phyloP scores from a whole-genome alignment of 2,329 filamentous ascomycete genomes.

The Cyanodermella asteris region DNA sequence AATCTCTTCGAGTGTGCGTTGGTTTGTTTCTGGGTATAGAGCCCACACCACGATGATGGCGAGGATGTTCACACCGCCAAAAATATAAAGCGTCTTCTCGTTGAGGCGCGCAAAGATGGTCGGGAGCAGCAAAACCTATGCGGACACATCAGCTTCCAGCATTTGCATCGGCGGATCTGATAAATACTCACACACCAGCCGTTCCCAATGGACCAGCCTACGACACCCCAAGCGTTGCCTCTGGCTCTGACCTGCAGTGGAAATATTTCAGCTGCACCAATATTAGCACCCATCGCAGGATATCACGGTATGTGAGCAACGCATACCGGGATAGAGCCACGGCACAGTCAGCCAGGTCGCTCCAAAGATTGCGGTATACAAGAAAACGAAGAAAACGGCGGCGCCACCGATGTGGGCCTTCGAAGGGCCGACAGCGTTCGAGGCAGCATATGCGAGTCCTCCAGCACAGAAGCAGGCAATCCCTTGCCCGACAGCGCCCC shows the following conservation, averaged over 20 bases:
- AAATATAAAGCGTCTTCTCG: conserved; percentile 9
- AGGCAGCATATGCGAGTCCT: conserved; percentile 8
- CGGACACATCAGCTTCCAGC: not conserved
- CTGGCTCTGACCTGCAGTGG: conserved; percentile 7
- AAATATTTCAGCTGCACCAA: conserved; percentile 30
- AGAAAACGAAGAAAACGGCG: conserved; percentile 38
- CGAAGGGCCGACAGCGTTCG: conserved; percentile 24
- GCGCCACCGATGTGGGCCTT: conserved; percentile 26
- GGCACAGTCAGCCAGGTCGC: conserved; percentile 31
- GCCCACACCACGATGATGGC: conserved; percentile 9
- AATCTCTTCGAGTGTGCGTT: conserved; percentile 12
- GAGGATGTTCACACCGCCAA: conserved; percentile 9
- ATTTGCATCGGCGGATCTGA: not conserved
- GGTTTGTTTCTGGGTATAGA: conserved; percentile 11
- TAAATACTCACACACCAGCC: conserved; percentile 5
- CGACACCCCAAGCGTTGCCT: conserved; percentile 8
- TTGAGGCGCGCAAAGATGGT: conserved; percentile 5
- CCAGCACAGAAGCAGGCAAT: conserved; percentile 14
- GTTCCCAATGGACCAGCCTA: conserved; percentile 6
- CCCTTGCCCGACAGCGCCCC: conserved; percentile 13
- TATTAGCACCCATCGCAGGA: no score
- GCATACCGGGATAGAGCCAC: conserved; percentile 35
- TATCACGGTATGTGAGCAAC: no score
- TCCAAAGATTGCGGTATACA: conserved; percentile 34
- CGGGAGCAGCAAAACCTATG: conserved; percentile 5